Conservation (phyloP, 2,329 filamentous ascomycete genomes). For the Colletotrichum sp. region DNA sequence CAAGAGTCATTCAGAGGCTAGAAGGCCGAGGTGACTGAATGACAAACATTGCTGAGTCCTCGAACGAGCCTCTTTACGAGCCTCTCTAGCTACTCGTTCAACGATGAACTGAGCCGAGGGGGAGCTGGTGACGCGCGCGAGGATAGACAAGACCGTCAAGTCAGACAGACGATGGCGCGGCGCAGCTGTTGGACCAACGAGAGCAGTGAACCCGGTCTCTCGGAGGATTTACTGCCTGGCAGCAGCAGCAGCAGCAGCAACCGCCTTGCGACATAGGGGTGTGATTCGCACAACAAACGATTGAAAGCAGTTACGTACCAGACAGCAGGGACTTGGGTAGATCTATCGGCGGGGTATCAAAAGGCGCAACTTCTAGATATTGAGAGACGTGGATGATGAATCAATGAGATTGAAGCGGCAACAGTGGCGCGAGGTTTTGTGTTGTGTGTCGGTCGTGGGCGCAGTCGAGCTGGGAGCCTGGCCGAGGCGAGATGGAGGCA, state of each 20-base stretch:
- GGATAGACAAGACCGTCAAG: neutral
- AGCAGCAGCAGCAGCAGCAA: conserved; percentile 3
- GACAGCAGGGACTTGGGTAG: neutral
- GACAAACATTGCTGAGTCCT: conserved; percentile 8
- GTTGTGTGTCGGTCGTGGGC: neutral
- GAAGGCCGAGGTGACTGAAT: conserved; percentile 22
- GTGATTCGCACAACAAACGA: conserved; percentile 8
- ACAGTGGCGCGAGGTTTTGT: neutral
- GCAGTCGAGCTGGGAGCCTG: neutral
- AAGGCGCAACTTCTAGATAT: conserved; percentile 7
- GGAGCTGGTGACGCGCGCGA: neutral
- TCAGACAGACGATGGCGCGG: neutral
- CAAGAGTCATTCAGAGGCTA: neutral
- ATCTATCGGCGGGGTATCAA: conserved; percentile 19
- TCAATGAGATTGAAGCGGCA: neutral
- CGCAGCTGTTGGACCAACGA: neutral
- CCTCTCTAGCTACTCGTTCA: neutral
- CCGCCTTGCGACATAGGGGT: conserved; percentile 5
- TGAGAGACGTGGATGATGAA: neutral
- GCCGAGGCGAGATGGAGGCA: neutral
- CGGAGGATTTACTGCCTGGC: conserved; percentile 7
- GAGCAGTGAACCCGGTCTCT: neutral
- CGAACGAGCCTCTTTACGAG: neutral
- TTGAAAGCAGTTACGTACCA: conserved; percentile 15
- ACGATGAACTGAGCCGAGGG: neutral